Conservation (phyloP, 345 rosid genomes). For the Odontarrhena argentea region DNA sequence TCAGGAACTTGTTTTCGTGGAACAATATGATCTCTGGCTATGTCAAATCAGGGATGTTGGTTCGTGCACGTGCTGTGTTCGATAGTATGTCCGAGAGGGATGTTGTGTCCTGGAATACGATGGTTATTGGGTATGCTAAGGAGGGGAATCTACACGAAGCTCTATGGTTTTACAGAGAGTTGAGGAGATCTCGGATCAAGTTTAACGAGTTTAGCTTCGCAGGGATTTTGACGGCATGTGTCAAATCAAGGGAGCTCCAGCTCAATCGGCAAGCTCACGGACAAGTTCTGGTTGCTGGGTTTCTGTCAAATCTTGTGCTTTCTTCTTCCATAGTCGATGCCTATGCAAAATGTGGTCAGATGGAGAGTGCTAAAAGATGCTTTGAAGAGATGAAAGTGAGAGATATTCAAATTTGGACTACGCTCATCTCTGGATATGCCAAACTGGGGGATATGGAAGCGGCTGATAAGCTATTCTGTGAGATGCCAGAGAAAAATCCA, state of each 20-base stretch:
- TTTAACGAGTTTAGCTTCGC: slow-evolving; percentile 68
- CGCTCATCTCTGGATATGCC: slow-evolving; percentile 73
- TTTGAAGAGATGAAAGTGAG: slow-evolving; percentile 68
- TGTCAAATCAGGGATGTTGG: slow-evolving; percentile 61
- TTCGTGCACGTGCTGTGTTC: slow-evolving; percentile 61
- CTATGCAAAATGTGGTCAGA: slow-evolving; percentile 65
- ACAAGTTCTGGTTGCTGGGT: slow-evolving; percentile 70
- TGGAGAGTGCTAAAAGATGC: slow-evolving; percentile 54
- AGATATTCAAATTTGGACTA: slow-evolving; percentile 73
- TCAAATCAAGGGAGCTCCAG: slow-evolving; percentile 48
- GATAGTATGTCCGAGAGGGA: slow-evolving; percentile 73
- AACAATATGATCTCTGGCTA: slow-evolving; percentile 72
- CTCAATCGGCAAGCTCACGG: slow-evolving; percentile 71
- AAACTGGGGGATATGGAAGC: slow-evolving; percentile 62
- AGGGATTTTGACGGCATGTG: slow-evolving; percentile 65
- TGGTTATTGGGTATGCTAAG: slow-evolving; percentile 67
- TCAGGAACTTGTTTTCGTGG: slow-evolving; percentile 67
- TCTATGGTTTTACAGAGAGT: slow-evolving; percentile 52
- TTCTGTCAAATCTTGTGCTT: slow-evolving; percentile 59
- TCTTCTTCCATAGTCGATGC: slow-evolving; percentile 60
- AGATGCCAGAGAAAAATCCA: slow-evolving; percentile 66
- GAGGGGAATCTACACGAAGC: slow-evolving; percentile 49
- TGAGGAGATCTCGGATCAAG: slow-evolving; percentile 55
- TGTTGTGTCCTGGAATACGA: slow-evolving; percentile 78
- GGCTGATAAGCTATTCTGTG: slow-evolving; percentile 55